These are phyloP conservation scores for Zygosaccharomyces gambellarensis DNA, from an alignment of 805 yeast species.

Conservation along the genomic window DNA sequence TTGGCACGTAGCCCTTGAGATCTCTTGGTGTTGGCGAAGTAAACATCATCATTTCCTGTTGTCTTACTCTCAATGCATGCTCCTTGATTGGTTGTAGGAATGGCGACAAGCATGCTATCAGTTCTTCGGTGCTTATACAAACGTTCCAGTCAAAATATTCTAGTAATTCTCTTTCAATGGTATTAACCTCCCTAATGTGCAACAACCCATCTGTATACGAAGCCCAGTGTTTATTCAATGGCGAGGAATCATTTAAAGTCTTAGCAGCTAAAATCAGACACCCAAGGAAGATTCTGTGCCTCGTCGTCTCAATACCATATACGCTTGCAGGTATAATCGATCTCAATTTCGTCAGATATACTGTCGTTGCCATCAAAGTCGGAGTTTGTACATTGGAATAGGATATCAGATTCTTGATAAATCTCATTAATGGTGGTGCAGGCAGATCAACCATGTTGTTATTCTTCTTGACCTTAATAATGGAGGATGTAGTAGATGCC, in stretches of 20 bases:
- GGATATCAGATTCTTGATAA: conserved; percentile 67
- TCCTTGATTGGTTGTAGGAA: conserved; percentile 70
- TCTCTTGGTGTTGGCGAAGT: conserved; percentile 21
- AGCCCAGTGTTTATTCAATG: conserved; percentile 95
- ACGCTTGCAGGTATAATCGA: conserved; percentile 79
- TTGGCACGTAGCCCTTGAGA: conserved; percentile 12
- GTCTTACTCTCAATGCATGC: conserved; percentile 21
- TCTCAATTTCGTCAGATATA: conserved; percentile 74
- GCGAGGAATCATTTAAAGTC: conserved; percentile 87
- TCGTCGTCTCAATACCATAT: conserved; percentile 85
- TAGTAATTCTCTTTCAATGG: conserved; percentile 85
- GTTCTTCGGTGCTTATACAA: conserved; percentile 62
- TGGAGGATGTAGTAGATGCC: conserved; percentile 27
- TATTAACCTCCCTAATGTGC: conserved; percentile 71
- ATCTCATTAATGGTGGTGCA: conserved; percentile 48
- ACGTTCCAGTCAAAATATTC: conserved; percentile 83
- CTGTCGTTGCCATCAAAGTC: conserved; percentile 87
- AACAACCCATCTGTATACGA: conserved; percentile 84
- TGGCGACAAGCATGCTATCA: conserved; percentile 63
- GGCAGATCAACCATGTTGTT: conserved; percentile 17
- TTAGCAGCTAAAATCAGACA: conserved; percentile 89
- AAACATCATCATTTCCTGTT: conserved; percentile 26
- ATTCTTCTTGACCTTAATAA: conserved; percentile 22
- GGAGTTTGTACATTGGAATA: conserved; percentile 93
- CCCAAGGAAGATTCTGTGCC: conserved; percentile 89